Conservation (phyloP, 2,329 filamentous ascomycete genomes). For the Coleophoma crateriformis region DNA sequence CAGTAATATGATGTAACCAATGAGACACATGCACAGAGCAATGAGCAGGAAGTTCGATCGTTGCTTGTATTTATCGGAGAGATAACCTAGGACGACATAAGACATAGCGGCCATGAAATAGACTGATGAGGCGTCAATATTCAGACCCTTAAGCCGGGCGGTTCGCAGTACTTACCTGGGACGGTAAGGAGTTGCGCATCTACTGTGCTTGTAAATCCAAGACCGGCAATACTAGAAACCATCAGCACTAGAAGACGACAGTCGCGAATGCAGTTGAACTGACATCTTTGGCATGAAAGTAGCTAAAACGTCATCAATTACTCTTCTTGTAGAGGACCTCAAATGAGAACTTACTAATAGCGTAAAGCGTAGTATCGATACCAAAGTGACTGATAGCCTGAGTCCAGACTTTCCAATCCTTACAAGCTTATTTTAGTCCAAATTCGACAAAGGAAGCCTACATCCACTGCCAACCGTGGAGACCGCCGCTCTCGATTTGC, state of each 20-base stretch:
- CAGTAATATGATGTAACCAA: constrained; percentile 2
- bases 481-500: constrained; percentile 1
- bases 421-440: background rate
- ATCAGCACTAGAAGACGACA: background rate
- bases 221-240: background rate
- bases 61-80: constrained; percentile 1
- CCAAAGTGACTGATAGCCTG: constrained; percentile 3
- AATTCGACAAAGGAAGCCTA: background rate
- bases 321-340: background rate
- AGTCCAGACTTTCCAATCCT: constrained; percentile 1
- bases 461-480: constrained; percentile 3
- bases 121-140: background rate
- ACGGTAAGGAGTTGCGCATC: constrained; percentile 1
- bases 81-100: background rate
- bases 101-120: constrained; percentile 2
- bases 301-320: background rate
- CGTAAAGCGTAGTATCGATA: constrained; percentile 2
- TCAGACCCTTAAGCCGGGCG: background rate
- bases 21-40: background rate
- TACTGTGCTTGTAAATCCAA: constrained; percentile 2
- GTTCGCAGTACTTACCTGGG: background rate
- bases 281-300: constrained; percentile 3
- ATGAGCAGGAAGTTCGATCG: constrained; percentile 1
- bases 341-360: background rate
- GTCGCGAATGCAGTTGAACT: background rate